phyloP scores from a whole-genome alignment of 2,329 filamentous ascomycete genomes.

The Diplodia corticola region DNA sequence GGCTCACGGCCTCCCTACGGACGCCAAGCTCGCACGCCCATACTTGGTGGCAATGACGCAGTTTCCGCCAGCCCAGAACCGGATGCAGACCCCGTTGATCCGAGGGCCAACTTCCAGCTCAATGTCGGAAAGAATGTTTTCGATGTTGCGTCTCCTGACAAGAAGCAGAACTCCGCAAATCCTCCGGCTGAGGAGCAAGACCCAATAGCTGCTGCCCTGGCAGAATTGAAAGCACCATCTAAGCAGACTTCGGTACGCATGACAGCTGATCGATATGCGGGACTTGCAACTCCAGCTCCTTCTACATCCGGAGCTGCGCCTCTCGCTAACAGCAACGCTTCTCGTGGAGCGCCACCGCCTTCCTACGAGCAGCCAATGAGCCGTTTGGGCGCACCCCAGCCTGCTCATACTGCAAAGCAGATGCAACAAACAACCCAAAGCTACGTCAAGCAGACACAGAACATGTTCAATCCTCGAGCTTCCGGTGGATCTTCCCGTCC shows the following conservation, averaged over 20 bases:
- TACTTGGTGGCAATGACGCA: slow-evolving; percentile 30
- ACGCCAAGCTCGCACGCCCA: slow-evolving; percentile 32
- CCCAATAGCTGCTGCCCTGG: slow-evolving; percentile 87
- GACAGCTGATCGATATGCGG: slow-evolving; percentile 93
- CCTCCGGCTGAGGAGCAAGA: slow-evolving; percentile 63
- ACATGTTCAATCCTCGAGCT: slow-evolving; percentile 61
- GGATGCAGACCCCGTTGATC: slow-evolving; percentile 79
- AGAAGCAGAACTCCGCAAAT: slow-evolving; percentile 42
- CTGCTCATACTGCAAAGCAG: slow-evolving; percentile 86
- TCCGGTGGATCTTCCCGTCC: slow-evolving; percentile 30
- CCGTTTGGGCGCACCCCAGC: slow-evolving; percentile 82
- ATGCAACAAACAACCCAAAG: slow-evolving; percentile 96
- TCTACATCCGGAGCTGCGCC: slow-evolving; percentile 26
- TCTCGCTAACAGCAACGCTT: slow-evolving; percentile 48
- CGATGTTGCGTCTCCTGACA: slow-evolving; percentile 78
- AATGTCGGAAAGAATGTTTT: slow-evolving; percentile 97
- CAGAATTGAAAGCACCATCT: slow-evolving; percentile 82
- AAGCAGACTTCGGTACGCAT: slow-evolving; percentile 82
- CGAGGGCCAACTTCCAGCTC: slow-evolving; percentile 86
- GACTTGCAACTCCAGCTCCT: slow-evolving; percentile 62
- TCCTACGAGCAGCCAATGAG: slow-evolving; percentile 79
- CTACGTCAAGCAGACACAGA: slow-evolving; percentile 79
- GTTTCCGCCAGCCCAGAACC: slow-evolving; percentile 30
- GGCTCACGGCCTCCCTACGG: slow-evolving; percentile 44
- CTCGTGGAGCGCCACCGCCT: slow-evolving; percentile 78